Conservation (phyloP, 148 eudicot genomes). For the Fagopyrum esculentum region DNA sequence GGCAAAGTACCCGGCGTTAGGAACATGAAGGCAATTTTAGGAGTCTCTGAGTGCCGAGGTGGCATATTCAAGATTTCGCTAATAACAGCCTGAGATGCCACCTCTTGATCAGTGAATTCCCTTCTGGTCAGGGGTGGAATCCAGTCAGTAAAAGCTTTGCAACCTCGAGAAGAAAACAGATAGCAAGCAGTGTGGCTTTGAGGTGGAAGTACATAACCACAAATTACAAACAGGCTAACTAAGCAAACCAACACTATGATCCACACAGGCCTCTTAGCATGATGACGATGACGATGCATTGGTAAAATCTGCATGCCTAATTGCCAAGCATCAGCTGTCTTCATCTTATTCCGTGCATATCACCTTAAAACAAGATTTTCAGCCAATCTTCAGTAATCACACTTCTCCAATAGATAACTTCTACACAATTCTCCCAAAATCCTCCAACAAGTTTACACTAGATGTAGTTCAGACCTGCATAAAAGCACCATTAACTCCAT, state of each 20-base stretch:
- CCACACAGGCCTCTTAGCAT: constrained; percentile 70
- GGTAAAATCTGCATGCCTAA: constrained; percentile 57
- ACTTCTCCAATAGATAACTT: not conserved
- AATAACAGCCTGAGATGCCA: constrained; percentile 47
- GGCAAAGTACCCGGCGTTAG: constrained; percentile 57
- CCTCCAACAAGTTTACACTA: not conserved
- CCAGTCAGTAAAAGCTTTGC: constrained; percentile 52
- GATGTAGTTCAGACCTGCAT: not conserved
- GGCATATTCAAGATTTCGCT: constrained; percentile 47
- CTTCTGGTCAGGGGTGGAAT: constrained; percentile 53
- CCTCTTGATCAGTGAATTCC: constrained; percentile 61
- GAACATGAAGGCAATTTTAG: constrained; percentile 73
- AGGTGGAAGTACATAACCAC: constrained; percentile 74
- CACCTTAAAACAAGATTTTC: not conserved
- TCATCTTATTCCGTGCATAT: constrained; percentile 28
- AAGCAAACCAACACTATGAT: constrained; percentile 60
- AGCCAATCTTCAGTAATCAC: not conserved
- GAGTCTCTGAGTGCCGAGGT: constrained; percentile 28
- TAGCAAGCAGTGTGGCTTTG: constrained; percentile 48
- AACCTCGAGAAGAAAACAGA: constrained; percentile 64
- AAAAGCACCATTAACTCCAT: not conserved
- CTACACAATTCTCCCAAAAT: not conserved
- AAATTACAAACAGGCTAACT: constrained; percentile 53
- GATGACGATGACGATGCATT: constrained; percentile 59
- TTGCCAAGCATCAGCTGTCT: constrained; percentile 59